Percentiles rank a stretch among this genome's conserved stretches.
Evolutionary conservation across 1,284 basidiomycete species (phyloP).

Genomic region (Microbotryum intermedium): DNA sequence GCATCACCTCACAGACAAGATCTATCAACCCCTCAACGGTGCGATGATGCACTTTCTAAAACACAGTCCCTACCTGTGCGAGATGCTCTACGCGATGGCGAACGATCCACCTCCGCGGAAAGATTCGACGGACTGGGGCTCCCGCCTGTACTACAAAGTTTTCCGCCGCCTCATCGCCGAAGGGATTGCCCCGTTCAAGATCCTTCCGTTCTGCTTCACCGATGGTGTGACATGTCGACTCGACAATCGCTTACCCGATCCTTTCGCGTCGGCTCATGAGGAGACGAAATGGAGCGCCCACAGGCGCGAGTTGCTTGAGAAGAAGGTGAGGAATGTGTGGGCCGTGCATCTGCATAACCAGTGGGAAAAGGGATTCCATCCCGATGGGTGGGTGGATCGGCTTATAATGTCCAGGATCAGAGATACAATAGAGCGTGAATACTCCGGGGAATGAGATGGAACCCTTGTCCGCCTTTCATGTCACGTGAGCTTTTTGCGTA

Average conservation of each 20-base stretch:
- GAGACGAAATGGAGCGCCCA: constrained; percentile 46
- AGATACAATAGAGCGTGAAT: no score
- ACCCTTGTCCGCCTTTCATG: no score
- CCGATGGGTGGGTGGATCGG: constrained; percentile 59
- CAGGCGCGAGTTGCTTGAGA: constrained; percentile 56
- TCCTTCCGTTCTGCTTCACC: constrained; percentile 85
- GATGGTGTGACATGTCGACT: constrained; percentile 80
- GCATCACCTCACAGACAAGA: constrained; percentile 54
- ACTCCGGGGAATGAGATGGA: no score
- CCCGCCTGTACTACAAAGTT: constrained; percentile 75
- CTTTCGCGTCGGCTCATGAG: constrained; percentile 55
- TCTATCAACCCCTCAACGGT: constrained; percentile 77
- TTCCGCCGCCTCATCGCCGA: constrained; percentile 68
- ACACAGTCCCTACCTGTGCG: constrained; percentile 86
- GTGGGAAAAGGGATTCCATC: constrained; percentile 74
- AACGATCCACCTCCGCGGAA: constrained; percentile 58
- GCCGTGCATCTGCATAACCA: constrained; percentile 86
- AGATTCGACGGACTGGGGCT: constrained; percentile 83
- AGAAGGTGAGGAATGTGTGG: constrained; percentile 62
- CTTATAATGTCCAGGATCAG: no score
- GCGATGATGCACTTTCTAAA: constrained; percentile 82
- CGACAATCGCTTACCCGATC: constrained; percentile 83
- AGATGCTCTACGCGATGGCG: constrained; percentile 82
- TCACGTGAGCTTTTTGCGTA: no score
- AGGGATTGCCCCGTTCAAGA: constrained; percentile 69